Base-by-base conservation (phyloP, 345 rosid genomes). In the Mangifera indica region DNA sequence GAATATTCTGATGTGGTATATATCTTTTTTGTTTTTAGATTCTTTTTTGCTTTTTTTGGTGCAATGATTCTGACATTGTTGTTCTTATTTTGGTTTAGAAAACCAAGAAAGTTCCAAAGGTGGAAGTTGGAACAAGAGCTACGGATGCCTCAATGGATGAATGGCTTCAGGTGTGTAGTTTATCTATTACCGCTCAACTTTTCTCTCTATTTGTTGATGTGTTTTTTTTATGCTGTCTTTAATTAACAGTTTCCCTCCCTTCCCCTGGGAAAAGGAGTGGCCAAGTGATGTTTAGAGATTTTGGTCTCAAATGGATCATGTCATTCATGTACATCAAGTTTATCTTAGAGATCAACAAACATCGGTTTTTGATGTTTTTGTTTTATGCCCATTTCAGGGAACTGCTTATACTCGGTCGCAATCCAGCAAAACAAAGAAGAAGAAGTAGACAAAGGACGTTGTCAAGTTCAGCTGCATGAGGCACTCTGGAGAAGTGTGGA, bases 61-160 rank as follows among this genome's bases (percentile, higher is more conserved):
- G 29, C n/a, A 4, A 45, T 45, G 15, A 21, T 52, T 13, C 40
- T 53, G 45, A 65, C 66, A 10, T 18, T 21, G 17, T 32, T 42
- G 13, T 55, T 10, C 76, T 37, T 66, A 13, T 71, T 57, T 72
- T 12, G 15, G 26, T 44, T 22, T 61, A 95, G 99, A 95, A 92
- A 89, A 84, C 92, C 40, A 95, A 83, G 86, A 84, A 83, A 82
- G 76, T 87, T 9, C 81, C 93, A 3, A 92, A 90, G 84, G 97
- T 92, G 76, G 98, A 90, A 87, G 91, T 89, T 58, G 98, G 98
- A 77, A 91, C 97, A 3, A 77, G 83, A 51, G 67, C 83, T 55
- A 85, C 82, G 24, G 96, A 92, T 85, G 87, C 85, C 52, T 88
- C 93, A 0, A 75, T 81, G 86, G 97, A 95, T 70, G 99, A 95